Percentiles rank a stretch among this genome's conserved stretches.
These are phyloP conservation scores for Penicillium hordei DNA, from an alignment of 2,329 filamentous ascomycete genomes.

Conservation along the genomic window DNA sequence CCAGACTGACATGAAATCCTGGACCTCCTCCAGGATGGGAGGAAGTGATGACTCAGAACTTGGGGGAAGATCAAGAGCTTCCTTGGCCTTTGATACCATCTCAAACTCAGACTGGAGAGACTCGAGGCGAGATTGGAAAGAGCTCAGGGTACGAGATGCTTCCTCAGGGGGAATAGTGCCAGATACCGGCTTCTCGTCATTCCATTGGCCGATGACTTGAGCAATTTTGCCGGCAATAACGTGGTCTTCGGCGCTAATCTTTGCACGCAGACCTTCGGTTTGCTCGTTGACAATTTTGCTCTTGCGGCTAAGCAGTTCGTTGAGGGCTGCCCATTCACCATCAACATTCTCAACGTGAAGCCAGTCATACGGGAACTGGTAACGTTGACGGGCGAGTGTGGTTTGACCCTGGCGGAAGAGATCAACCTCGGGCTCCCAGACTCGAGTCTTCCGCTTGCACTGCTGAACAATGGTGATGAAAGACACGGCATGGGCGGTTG, in stretches of 20 bases:
- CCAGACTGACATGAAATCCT: constrained; percentile 99
- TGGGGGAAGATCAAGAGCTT: constrained; percentile 85
- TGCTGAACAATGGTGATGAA: constrained; percentile 98
- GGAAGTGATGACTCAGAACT: constrained; percentile 76
- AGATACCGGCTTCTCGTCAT: constrained; percentile 94
- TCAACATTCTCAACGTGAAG: constrained; percentile 94
- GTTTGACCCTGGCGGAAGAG: constrained; percentile 95
- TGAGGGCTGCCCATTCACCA: constrained; percentile 90
- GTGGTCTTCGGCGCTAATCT: constrained; percentile 91
- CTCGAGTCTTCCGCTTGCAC: constrained; percentile 88
- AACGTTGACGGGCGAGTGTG: constrained; percentile 84
- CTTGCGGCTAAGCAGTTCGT: constrained; percentile 88
- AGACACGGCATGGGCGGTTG: constrained; percentile 93
- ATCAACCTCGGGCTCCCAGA: constrained; percentile 94
- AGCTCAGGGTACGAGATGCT: constrained; percentile 76
- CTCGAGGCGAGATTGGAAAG: constrained; percentile 82
- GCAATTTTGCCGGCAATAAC: constrained; percentile 84
- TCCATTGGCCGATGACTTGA: constrained; percentile 85
- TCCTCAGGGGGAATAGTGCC: constrained; percentile 88
- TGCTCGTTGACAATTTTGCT: constrained; percentile 95
- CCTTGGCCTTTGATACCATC: constrained; percentile 95
- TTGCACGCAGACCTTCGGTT: constrained; percentile 88
- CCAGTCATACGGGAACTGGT: constrained; percentile 93
- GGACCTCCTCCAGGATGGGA: constrained; percentile 90
- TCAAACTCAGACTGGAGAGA: constrained; percentile 82